Base-by-base conservation (phyloP, 345 rosid species). In the Euphorbia lathyris region DNA sequence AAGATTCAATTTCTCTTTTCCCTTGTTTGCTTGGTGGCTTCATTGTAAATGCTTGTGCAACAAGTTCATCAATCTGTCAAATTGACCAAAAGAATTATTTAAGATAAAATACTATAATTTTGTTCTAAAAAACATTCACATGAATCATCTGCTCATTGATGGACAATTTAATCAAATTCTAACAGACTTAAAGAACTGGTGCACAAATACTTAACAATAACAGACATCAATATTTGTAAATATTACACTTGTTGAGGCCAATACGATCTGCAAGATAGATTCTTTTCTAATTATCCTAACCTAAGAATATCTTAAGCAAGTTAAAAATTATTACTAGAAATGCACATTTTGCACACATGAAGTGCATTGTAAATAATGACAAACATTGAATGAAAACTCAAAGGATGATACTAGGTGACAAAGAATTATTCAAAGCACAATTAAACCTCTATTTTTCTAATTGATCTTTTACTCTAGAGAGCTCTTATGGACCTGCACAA, bases 61-160 rank as follows among this genome's bases (percentile, higher is more conserved):
- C 88, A 51, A 95, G 87, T 71, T 89, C 90, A 83, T 95, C 97
- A 65, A 95, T 83, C 99, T 95, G 78, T 57, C 55, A 50, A 74
- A 19, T 22, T 36, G 56, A 51, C 22, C 17, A 51, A 58, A 69
- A 59, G 17, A 48, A 22, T 7, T 64, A 40, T 10, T 27, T 22
- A 27, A 14, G 36, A 30, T 4, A 9, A 51, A 51, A 3, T 4
- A 10, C 43, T 40, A 40, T 40, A 40, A 40, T 40, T 40, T 40
- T 9, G 43, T 9, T 40, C 11, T 40, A 40, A 1, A 40, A 40
- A 40, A 29, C 40, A 29, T 29, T 58, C 7, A n/a, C 64, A 32
- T 25, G 14, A 32, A 59, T 32, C 42, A 29, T n/a, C 11, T 59
- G 43, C 25, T n/a, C n/a, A 51, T 20, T 30, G 32, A 58, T 12